A percentile compares a stretch with the other conserved stretches of the same genome.
These are phyloP conservation scores for Aegilops longissima DNA, from an alignment of 176 grass and related monocot species.

Conservation along the genomic window DNA sequence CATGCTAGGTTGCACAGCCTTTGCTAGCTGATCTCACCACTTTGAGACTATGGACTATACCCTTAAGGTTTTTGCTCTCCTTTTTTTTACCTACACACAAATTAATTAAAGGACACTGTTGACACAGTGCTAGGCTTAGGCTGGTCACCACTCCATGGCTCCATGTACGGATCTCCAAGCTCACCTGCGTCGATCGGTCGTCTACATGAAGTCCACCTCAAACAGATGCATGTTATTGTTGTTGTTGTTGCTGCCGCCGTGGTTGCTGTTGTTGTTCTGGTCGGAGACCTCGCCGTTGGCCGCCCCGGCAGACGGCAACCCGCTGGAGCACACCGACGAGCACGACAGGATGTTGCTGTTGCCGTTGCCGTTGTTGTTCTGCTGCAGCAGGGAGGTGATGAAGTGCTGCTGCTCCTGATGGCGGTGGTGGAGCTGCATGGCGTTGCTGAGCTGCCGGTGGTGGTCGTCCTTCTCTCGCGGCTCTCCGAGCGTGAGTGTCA, in stretches of 20 bases:
- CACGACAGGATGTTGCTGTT: slow-evolving; percentile 47
- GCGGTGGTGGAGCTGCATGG: neutral
- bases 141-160: neutral
- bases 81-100: slow-evolving; percentile 39
- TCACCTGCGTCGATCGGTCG: slow-evolving; percentile 13
- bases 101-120: slow-evolving; percentile 4
- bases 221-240: slow-evolving; percentile 44
- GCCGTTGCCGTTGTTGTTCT: neutral
- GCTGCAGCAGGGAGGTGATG: neutral
- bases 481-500: slow-evolving; percentile 43
- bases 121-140: neutral
- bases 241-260: neutral
- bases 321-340: slow-evolving; percentile 48
- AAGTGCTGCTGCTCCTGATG: slow-evolving; percentile 27
- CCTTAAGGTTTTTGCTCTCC: neutral
- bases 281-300: slow-evolving; percentile 36
- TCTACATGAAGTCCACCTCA: slow-evolving; percentile 57
- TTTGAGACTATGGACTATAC: neutral
- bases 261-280: slow-evolving; percentile 38
- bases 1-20: neutral
- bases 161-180: slow-evolving; percentile 17
- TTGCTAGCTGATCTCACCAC: neutral
- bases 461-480: neutral
- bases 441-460: neutral
- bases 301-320: slow-evolving; percentile 6